Evolutionary conservation across 2,329 filamentous ascomycete genomes (phyloP).

Genomic region (Fusarium chlamydosporum): DNA sequence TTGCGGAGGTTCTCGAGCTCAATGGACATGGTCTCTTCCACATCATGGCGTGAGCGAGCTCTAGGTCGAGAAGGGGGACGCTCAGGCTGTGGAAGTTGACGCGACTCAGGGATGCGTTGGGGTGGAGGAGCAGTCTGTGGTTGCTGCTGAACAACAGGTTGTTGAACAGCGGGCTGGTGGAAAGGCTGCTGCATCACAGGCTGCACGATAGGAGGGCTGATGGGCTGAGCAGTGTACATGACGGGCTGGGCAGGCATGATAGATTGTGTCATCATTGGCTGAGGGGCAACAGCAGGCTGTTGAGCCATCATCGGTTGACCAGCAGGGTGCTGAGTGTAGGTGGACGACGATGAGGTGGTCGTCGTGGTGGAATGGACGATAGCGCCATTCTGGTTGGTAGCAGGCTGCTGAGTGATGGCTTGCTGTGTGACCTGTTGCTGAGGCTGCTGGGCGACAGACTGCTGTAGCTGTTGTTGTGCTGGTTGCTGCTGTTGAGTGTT

Average conservation of each 20-base stretch:
- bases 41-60: constrained; percentile 44
- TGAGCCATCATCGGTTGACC: constrained; percentile 40
- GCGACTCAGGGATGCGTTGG: constrained; percentile 35
- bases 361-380: constrained; percentile 35
- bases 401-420: constrained; percentile 26
- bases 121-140: constrained; percentile 25
- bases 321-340: constrained; percentile 33
- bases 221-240: constrained; percentile 35
- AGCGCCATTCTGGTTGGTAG: constrained; percentile 20
- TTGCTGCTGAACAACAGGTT: constrained; percentile 32
- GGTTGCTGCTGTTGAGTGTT: constrained; percentile 17
- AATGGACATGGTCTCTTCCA: constrained; percentile 39
- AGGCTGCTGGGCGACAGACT: constrained; percentile 9
- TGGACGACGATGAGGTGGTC: constrained; percentile 27
- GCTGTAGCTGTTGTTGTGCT: constrained; percentile 38
- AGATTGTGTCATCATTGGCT: constrained; percentile 39
- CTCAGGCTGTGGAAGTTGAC: constrained; percentile 35
- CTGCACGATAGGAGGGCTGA: constrained; percentile 30
- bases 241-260: constrained; percentile 28
- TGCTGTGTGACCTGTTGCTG: constrained; percentile 30
- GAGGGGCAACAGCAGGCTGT: constrained; percentile 39
- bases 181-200: constrained; percentile 38
- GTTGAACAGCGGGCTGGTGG: constrained; percentile 29
- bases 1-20: constrained; percentile 46
- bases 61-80: constrained; percentile 35